These are phyloP conservation scores for Ustilago loliicola DNA, from an alignment of 1,284 basidiomycete species.

Conservation along the genomic window DNA sequence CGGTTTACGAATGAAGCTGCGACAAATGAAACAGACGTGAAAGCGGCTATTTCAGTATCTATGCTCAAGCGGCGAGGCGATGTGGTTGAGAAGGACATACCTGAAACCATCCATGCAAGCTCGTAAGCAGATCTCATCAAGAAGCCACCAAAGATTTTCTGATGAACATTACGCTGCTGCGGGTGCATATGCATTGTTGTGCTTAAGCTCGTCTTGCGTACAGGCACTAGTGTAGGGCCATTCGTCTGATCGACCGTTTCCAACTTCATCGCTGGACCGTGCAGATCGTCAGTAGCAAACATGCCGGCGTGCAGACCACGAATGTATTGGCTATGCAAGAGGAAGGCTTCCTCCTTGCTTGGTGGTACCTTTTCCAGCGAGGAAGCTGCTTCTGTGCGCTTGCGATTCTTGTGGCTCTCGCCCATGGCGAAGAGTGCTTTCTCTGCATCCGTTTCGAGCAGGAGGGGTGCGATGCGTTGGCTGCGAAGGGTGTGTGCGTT, in stretches of 20 bases:
- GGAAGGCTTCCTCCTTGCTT: conserved; percentile 67
- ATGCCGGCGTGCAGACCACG: conserved; percentile 48
- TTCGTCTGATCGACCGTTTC: conserved; percentile 18
- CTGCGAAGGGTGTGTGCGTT: conserved; percentile 59
- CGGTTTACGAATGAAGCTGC: conserved; percentile 61
- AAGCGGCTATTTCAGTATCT: conserved; percentile 15
- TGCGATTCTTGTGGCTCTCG: conserved; percentile 66
- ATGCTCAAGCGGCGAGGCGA: background rate
- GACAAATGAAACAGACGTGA: background rate
- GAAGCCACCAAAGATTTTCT: conserved; percentile 61
- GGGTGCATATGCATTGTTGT: conserved; percentile 68
- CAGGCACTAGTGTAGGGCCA: conserved; percentile 58
- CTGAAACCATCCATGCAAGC: conserved; percentile 69
- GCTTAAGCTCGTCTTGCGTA: conserved; percentile 53
- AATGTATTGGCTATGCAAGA: conserved; percentile 68
- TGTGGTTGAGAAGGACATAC: conserved; percentile 16
- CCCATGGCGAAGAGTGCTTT: conserved; percentile 67
- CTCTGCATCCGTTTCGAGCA: conserved; percentile 62
- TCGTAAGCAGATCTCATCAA: conserved; percentile 70
- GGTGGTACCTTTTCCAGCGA: conserved; percentile 67
- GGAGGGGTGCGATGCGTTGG: conserved; percentile 61
- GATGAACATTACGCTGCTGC: conserved; percentile 61
- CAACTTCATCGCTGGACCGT: conserved; percentile 22
- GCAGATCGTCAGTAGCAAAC: conserved; percentile 44
- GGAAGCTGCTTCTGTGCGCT: conserved; percentile 55